Percentiles rank a stretch among this genome's conserved stretches.
Conservation (phyloP, 176 grass and related monocot species). For the Rhipidocladum racemiflorum region DNA sequence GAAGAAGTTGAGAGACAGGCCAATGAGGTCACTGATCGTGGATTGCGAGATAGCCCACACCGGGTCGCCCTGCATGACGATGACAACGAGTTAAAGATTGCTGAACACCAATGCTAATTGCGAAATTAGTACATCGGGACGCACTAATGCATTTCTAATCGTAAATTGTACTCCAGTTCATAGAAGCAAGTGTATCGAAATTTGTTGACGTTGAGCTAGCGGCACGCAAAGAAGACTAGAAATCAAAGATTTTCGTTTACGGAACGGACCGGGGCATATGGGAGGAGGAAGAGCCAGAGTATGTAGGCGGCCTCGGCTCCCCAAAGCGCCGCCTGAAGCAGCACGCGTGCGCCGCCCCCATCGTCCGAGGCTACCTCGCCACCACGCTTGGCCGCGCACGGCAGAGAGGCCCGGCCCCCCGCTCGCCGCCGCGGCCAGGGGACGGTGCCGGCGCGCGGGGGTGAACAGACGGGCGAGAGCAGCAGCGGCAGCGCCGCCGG, state of each 20-base stretch:
- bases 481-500: neutral
- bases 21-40: slow-evolving; percentile 68
- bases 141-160: neutral
- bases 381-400: slow-evolving; percentile 38
- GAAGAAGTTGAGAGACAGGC: slow-evolving; percentile 92
- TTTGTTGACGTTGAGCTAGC: neutral
- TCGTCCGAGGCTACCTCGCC: slow-evolving; percentile 5
- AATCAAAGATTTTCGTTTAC: neutral
- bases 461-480: neutral
- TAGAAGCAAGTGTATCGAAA: neutral
- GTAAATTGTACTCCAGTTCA: neutral
- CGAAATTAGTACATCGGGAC: neutral
- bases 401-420: neutral
- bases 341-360: slow-evolving; percentile 2
- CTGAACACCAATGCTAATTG: neutral
- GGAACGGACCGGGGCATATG: slow-evolving; percentile 68
- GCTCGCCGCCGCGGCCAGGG: neutral
- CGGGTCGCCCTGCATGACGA: slow-evolving; percentile 69
- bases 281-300: slow-evolving; percentile 86
- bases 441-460: neutral
- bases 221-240: neutral
- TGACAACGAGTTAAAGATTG: neutral
- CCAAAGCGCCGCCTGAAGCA: slow-evolving; percentile 55
- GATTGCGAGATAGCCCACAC: slow-evolving; percentile 65
- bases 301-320: slow-evolving; percentile 73